These are phyloP conservation scores for Populus tremula DNA, from an alignment of 345 rosid genomes.

Conservation along the genomic window DNA sequence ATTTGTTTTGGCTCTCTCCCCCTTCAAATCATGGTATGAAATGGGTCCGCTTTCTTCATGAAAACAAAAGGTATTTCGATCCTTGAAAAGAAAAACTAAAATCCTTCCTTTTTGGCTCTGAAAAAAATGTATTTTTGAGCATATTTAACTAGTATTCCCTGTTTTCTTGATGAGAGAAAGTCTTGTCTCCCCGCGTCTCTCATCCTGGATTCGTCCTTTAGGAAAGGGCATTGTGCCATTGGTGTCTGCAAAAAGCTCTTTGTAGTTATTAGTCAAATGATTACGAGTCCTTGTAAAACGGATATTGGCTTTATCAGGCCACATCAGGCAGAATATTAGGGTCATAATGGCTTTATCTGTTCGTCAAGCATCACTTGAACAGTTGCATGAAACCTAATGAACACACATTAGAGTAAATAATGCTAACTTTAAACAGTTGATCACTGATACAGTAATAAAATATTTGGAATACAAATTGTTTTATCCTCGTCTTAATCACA, in stretches of 20 bases:
- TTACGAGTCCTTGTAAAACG: neutral
- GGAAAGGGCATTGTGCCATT: neutral
- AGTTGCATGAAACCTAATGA: neutral
- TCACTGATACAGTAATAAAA: neutral
- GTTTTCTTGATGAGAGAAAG: neutral
- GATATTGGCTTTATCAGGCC: neutral
- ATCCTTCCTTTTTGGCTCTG: no score
- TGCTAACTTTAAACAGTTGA: neutral
- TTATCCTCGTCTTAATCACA: constrained; percentile 24
- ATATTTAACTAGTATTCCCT: neutral
- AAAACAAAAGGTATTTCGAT: no score
- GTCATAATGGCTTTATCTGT: constrained; percentile 21
- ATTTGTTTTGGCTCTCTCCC: neutral
- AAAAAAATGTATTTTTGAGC: neutral
- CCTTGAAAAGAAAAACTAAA: no score
- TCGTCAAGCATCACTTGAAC: constrained; percentile 16
- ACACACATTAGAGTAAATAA: constrained; percentile 9
- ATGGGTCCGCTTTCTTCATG: neutral
- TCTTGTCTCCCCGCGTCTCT: neutral
- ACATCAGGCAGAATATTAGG: constrained; percentile 18
- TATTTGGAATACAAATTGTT: neutral
- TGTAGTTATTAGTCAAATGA: neutral
- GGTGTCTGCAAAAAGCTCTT: neutral
- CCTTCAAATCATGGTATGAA: neutral
- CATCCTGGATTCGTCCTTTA: neutral